Base-by-base conservation (phyloP, 139 green algal species). In the Volvox africanus region DNA sequence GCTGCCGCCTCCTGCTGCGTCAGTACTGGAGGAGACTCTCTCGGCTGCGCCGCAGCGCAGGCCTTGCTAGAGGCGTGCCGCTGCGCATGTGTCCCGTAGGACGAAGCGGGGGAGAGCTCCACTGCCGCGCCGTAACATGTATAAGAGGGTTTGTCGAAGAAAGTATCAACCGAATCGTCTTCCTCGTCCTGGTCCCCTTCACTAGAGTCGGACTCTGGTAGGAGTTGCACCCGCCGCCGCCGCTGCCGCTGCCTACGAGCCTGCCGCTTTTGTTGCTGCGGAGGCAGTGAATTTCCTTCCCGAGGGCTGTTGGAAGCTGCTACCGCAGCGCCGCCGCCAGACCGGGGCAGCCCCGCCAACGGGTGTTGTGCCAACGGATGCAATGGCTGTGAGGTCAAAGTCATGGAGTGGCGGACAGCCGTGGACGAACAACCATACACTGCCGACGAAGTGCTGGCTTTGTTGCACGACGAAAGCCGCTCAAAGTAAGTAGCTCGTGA, bases 401-500 rank as follows among this genome's bases (percentile, higher is more conserved):
- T 35, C 0, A 68, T 69, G n/a, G 82, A 88, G 33, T 78, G 83
- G 24, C 83, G 67, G 9, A 68, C 21, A 73, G 44, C 44, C 44
- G 65, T 73, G 65, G 65, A 28, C 24, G 65, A 28, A 28, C 24
- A 73, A 12, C 65, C 65, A 24, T 73, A 28, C 44, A 9, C 44
- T 9, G 44, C 44, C 44, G 44, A 55, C 44, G 82, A 88, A 6
- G 62, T 79, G 19, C 33, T 65, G 18, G 62, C 62, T 20, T 67
- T 14, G 62, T 32, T 65, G 62, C 21, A 16, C 1, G 82, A 88
- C 1, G 82, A 77, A 35, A 88, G 33, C 32, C 65, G 82, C 20
- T 88, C 82, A 21, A 88, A 79, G 82, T 79, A 79, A 11, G 82
- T 61, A 33, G 82, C 82, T 20, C 82, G 82, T 20, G 82, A 76